Conservation (phyloP, 805 yeast genomes). For the Starmerella sp. region DNA sequence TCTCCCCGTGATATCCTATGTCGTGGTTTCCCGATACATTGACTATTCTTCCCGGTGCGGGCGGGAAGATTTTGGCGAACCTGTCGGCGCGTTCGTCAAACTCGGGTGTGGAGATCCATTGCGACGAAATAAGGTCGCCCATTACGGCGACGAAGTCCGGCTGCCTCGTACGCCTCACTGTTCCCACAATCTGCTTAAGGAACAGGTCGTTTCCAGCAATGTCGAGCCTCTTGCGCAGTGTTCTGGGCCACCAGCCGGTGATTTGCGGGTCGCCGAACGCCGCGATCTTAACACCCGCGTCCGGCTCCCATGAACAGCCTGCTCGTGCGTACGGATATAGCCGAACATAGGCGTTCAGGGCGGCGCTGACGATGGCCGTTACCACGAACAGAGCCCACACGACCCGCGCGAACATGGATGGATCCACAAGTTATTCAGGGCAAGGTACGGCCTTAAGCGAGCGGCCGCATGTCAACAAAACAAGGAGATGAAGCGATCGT, state of each 20-base stretch:
- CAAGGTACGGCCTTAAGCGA: neutral
- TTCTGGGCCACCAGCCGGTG: conserved; percentile 42
- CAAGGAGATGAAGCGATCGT: no score
- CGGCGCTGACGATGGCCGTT: neutral
- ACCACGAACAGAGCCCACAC: neutral
- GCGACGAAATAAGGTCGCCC: conserved; percentile 89
- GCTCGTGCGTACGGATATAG: conserved; percentile 39
- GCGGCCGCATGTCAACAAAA: no score
- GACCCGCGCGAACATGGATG: neutral
- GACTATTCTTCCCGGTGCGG: conserved; percentile 35
- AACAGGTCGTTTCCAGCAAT: conserved; percentile 83
- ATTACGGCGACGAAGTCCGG: conserved; percentile 81
- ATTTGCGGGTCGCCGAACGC: conserved; percentile 97
- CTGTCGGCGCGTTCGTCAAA: conserved; percentile 69
- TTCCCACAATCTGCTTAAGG: conserved; percentile 67
- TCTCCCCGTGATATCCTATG: conserved; percentile 90
- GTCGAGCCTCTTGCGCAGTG: conserved; percentile 61
- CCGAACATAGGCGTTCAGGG: conserved; percentile 52
- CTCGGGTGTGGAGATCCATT: conserved; percentile 87
- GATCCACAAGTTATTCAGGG: neutral
- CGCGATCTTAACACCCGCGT: conserved; percentile 47
- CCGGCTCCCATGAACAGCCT: conserved; percentile 19
- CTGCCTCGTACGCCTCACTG: conserved; percentile 48
- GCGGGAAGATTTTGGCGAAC: conserved; percentile 31
- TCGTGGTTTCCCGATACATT: conserved; percentile 94